phyloP scores from a whole-genome alignment of 164 flowering plant genomes.

The Kingdonia uniflora region DNA sequence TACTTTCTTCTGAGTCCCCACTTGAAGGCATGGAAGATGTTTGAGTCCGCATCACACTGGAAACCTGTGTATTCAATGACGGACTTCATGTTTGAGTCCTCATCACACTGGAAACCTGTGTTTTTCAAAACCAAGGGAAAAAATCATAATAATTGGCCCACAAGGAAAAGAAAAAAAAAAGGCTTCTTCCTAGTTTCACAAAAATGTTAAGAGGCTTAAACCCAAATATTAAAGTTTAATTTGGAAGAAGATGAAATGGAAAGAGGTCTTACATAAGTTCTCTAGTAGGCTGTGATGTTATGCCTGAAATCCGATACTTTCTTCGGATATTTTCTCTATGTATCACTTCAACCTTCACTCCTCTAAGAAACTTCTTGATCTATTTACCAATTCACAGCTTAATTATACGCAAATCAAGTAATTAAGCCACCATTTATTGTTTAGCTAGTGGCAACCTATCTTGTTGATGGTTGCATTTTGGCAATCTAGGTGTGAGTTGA shows the following conservation, averaged over 20 bases:
- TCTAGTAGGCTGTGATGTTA: constrained; percentile 76
- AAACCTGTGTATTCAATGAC: constrained; percentile 18
- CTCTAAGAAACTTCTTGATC: constrained; percentile 69
- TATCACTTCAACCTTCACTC: constrained; percentile 81
- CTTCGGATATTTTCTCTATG: constrained; percentile 65
- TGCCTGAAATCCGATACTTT: constrained; percentile 72
- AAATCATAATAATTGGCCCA: background rate
- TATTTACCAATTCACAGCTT: constrained; percentile 17
- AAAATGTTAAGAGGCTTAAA: background rate
- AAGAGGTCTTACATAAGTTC: constrained; percentile 53
- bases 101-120: constrained; percentile 20
- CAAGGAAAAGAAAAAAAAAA: background rate
- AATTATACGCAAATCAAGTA: too few relatives aligned
- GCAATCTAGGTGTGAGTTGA: too few relatives aligned
- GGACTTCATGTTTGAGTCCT: constrained; percentile 13
- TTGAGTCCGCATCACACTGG: constrained; percentile 18
- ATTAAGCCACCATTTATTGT: too few relatives aligned
- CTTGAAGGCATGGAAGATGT: constrained; percentile 22
- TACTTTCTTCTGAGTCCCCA: constrained; percentile 41
- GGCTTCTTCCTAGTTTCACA: background rate
- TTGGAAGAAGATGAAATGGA: background rate
- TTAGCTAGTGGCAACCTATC: too few relatives aligned
- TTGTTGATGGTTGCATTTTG: too few relatives aligned
- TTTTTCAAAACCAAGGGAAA: background rate
- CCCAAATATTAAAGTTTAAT: background rate